Base-by-base conservation (phyloP, 768 basidiomycete species). In the Boletus subparvulus region DNA sequence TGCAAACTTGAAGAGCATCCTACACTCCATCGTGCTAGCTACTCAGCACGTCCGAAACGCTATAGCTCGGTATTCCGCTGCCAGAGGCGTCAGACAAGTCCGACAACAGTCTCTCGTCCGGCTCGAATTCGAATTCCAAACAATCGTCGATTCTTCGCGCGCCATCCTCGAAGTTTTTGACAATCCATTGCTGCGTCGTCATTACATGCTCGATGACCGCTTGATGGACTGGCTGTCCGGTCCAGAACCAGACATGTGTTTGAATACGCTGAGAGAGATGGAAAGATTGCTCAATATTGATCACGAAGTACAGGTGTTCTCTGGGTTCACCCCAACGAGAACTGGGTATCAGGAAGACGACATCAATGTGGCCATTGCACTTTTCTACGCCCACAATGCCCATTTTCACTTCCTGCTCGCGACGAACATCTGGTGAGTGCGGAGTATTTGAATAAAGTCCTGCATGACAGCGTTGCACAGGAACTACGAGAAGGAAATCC, bases 391-490 rank as follows among this genome's bases (percentile, higher is more conserved):
- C 10, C 54, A 39, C 24, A 53, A 47, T 11, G 37, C 51, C 0
- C 44, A 61, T 19, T 61, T 61, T 40, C 47, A 52, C n/a, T 61
- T 57, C 30, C 46, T 62, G 47, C 12, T 21, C 21, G 47, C 35
- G 16, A 61, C 47, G 19, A 37, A 52, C n/a, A 46, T 61, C n/a
- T 61, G 59, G 60, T 61, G n/a, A 40, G 50, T 42, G 11, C 4
- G 2, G 13, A 3, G 3, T 7, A 3, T 12, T 16, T 26, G 5
- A 2, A 45, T 26, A 12, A 48, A 24, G 17, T 41, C 41, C 10
- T 3, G 13, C 12, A 6, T 35, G 17, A 55, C 32, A 12, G 7
- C 1, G 10, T n/a, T 30, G 1, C 33, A 45, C 35, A 61, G 60
- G 59, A 55, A 50, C 28, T 17, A 41, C 14, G 42, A 41, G 9